Evolutionary conservation across 1,284 basidiomycete species (phyloP).

Genomic region (Sanguinoderma infundibulare): DNA sequence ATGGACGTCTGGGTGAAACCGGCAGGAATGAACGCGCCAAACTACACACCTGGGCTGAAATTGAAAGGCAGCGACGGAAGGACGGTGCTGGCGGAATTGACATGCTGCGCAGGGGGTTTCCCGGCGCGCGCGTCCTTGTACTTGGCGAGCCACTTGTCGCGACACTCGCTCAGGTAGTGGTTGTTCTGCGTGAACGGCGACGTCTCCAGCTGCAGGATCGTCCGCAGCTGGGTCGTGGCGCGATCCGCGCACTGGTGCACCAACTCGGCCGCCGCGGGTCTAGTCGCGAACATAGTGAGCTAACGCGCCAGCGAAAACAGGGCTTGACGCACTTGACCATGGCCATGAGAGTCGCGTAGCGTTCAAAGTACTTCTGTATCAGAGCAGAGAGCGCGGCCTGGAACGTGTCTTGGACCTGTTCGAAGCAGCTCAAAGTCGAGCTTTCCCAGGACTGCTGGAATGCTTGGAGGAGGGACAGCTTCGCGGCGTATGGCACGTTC

Average conservation of each 20-base stretch:
- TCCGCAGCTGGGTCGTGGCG: conserved; percentile 23
- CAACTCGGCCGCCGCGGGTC: conserved; percentile 12
- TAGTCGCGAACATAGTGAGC: not conserved
- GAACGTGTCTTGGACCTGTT: conserved; percentile 36
- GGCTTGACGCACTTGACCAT: conserved; percentile 30
- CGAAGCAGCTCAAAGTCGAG: conserved; percentile 43
- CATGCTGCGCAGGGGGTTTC: conserved; percentile 6
- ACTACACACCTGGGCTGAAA: not conserved
- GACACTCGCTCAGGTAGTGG: conserved; percentile 31
- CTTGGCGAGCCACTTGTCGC: conserved; percentile 24
- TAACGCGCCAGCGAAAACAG: not conserved
- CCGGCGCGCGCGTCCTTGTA: conserved; percentile 28
- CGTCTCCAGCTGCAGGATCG: conserved; percentile 33
- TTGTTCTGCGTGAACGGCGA: conserved; percentile 40
- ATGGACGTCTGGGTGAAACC: too few species aligned
- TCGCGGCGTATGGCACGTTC: conserved; percentile 55
- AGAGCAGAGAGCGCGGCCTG: conserved; percentile 28
- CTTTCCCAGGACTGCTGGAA: conserved; percentile 45
- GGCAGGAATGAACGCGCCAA: too few species aligned
- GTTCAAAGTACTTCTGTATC: conserved; percentile 34
- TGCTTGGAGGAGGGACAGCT: conserved; percentile 42
- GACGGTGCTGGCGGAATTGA: not conserved
- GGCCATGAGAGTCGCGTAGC: conserved; percentile 34
- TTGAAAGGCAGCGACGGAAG: not conserved
- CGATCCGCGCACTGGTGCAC: conserved; percentile 11